Evolutionary conservation across 306 rosid species (phyloP).

Genomic region (Coriaria nepalensis): DNA sequence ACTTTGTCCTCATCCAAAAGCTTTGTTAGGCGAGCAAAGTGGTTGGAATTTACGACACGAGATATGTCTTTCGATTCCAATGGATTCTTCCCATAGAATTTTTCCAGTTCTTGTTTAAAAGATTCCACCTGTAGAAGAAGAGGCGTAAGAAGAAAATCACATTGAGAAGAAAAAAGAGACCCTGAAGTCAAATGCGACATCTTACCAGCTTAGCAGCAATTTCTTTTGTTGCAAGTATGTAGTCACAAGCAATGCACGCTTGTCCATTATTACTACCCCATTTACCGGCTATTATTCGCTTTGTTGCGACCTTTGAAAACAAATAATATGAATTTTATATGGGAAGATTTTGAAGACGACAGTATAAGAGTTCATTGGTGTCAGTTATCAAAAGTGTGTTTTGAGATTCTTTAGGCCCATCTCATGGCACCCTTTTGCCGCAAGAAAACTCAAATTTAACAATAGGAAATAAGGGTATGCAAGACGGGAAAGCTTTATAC

Average conservation of each 20-base stretch:
- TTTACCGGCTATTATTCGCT: slow-evolving; percentile 84
- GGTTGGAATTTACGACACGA: slow-evolving; percentile 73
- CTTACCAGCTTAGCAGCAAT: slow-evolving; percentile 78
- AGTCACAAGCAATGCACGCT: slow-evolving; percentile 84
- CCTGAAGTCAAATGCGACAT: slow-evolving; percentile 12
- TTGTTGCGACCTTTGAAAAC: slow-evolving; percentile 47
- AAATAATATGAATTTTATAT: slow-evolving; percentile 12
- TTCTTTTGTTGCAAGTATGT: slow-evolving; percentile 65
- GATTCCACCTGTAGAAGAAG: slow-evolving; percentile 52
- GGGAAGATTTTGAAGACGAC: background rate
- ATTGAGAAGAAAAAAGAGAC: slow-evolving; percentile 2
- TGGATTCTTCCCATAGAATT: slow-evolving; percentile 63
- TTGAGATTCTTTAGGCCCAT: no score
- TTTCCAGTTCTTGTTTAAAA: slow-evolving; percentile 60
- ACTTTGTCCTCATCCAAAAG: slow-evolving; percentile 87
- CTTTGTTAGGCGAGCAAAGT: slow-evolving; percentile 70
- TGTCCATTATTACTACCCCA: slow-evolving; percentile 94
- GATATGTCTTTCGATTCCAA: slow-evolving; percentile 83
- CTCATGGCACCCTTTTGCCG: no score
- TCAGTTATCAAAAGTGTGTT: no score
- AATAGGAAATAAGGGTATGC: background rate
- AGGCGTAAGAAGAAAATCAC: slow-evolving; percentile 15
- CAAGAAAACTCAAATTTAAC: background rate
- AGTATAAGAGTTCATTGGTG: no score
- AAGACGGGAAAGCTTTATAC: slow-evolving; percentile 20